These are phyloP conservation scores for Cytospora mali DNA, from an alignment of 2,329 filamentous ascomycete species.

Conservation along the genomic window DNA sequence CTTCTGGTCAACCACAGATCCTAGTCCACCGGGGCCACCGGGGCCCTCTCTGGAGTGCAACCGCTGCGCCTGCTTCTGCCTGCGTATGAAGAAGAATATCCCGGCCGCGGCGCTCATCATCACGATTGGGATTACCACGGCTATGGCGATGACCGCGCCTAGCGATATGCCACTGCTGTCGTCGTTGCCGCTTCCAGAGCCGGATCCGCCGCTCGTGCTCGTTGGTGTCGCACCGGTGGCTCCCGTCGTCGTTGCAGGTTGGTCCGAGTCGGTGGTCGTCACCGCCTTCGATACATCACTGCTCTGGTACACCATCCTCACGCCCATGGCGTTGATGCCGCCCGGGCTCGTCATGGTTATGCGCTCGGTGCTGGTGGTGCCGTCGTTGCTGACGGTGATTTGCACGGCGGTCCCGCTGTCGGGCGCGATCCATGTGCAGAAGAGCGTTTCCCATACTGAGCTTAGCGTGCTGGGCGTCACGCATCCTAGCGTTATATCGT, in stretches of 20 bases:
- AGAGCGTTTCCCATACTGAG: constrained; percentile 34
- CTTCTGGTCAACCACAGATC: background rate
- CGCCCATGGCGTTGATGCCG: constrained; percentile 40
- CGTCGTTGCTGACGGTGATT: constrained; percentile 33
- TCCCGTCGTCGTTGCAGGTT: background rate
- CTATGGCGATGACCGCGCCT: constrained; percentile 36
- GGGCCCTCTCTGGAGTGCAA: background rate
- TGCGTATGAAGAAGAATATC: constrained; percentile 33
- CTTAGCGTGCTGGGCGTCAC: constrained; percentile 34
- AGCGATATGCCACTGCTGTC: constrained; percentile 29
- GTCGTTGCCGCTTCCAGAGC: background rate
- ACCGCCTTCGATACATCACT: constrained; percentile 32
- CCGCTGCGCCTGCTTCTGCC: background rate
- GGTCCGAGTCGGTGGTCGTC: background rate
- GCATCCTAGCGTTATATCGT: constrained; percentile 35
- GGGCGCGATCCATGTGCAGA: constrained; percentile 41
- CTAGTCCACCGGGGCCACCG: too few relatives aligned
- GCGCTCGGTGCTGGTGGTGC: constrained; percentile 31
- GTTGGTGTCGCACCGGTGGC: background rate
- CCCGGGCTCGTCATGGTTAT: constrained; percentile 31
- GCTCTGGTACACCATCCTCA: constrained; percentile 41
- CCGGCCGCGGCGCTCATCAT: constrained; percentile 33
- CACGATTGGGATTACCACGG: constrained; percentile 37
- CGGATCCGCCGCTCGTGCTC: background rate
- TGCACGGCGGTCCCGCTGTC: constrained; percentile 31